Evolutionary conservation across 2,329 filamentous ascomycete genomes (phyloP), one percentile per base, ranked within the genome.

Genomic region (Nigrograna mackinnonii): DNA sequence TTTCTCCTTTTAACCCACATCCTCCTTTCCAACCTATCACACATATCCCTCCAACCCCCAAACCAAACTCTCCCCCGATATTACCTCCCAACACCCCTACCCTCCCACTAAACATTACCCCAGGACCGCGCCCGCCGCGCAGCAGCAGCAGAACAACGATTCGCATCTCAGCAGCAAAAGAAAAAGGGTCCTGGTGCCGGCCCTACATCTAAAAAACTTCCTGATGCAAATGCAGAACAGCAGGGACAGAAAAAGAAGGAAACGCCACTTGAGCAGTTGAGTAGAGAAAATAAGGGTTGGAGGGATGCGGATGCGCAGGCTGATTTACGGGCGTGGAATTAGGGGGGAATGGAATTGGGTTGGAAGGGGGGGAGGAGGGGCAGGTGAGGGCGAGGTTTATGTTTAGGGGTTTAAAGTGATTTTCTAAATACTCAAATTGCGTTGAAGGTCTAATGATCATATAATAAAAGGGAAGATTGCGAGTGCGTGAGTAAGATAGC

Each of bases 91-190:
- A 11, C n/a, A 21, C 19, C 19, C 19, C 37, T 4, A 13, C 37
- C 11, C 17, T 32, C 4, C 17, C 31, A 6, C 12, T 19, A 19
- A 20, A 20, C 19, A 20, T 36, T 32, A 12, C 18, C 6, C 4
- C 12, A 66, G 61, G 61, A 63, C 41, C 59, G 61, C n/a, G 56
- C 56, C 16, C 60, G 59, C 34, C 59, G 64, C 35, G 56, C 60
- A 11, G 56, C 51, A 14, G 59, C 60, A 9, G 52, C 57, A 1
- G 57, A 63, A 24, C 57, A 57, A 44, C 60, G 60, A n/a, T 28
- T 62, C 9, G 42, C 52, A 3, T 38, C 41, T 12, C 12, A 16
- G 4, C 50, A 54, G 22, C 43, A 51, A 24, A 58, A 47, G 31
- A 59, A 54, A 35, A 33, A 19, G n/a, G 19, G 31, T 16, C 14